phyloP scores from a whole-genome alignment of 176 grass and related monocot species.

The Poa annua region DNA sequence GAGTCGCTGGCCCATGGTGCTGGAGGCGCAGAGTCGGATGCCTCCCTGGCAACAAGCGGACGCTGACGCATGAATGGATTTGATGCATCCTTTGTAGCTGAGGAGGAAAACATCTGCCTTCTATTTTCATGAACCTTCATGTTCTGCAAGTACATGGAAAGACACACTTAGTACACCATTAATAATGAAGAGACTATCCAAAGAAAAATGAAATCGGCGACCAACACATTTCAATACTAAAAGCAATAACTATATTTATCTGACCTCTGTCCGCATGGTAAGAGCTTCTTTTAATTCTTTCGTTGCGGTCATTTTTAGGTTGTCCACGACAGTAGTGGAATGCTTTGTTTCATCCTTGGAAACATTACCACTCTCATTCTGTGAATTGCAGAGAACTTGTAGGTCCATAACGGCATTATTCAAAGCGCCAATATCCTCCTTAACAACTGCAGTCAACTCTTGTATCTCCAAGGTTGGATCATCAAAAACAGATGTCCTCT shows the following conservation, averaged over 20 bases:
- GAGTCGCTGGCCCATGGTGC: constrained; percentile 92
- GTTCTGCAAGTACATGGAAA: constrained; percentile 57
- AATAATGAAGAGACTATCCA: constrained; percentile 14
- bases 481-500: constrained; percentile 96
- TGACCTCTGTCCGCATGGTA: constrained; percentile 97
- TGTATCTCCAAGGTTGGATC: constrained; percentile 92
- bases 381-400: constrained; percentile 88
- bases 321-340: constrained; percentile 85
- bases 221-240: neutral
- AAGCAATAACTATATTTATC: neutral
- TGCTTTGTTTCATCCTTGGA: constrained; percentile 87
- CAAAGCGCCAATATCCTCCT: constrained; percentile 90
- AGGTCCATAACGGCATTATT: constrained; percentile 86
- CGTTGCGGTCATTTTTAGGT: constrained; percentile 91
- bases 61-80: constrained; percentile 93
- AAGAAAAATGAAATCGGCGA: neutral
- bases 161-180: constrained; percentile 18
- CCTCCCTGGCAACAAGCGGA: constrained; percentile 65
- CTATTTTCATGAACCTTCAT: constrained; percentile 95
- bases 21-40: constrained; percentile 64
- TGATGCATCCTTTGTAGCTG: constrained; percentile 67
- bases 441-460: constrained; percentile 90
- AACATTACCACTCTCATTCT: constrained; percentile 76
- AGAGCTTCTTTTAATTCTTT: constrained; percentile 99
- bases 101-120: constrained; percentile 91